Evolutionary conservation across 345 rosid genomes (phyloP).

Genomic region (Pugionium cornutum): DNA sequence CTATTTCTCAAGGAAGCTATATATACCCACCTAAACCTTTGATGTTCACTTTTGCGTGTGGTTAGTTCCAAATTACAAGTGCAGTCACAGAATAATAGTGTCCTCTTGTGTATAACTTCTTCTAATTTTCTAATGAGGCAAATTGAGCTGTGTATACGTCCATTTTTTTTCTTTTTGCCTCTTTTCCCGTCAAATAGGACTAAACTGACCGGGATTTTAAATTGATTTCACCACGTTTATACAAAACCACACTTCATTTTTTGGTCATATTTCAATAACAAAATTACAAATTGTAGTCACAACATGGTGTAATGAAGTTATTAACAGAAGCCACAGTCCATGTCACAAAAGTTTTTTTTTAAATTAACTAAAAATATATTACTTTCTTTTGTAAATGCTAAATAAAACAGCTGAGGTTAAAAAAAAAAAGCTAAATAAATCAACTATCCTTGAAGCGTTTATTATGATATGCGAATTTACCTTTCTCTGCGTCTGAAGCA

Average conservation of each 20-base stretch:
- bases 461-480: slow-evolving; percentile 16
- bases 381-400: no score
- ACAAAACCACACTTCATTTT: slow-evolving; percentile 1
- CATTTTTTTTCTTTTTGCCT: no score
- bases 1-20: slow-evolving; percentile 30
- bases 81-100: slow-evolving; percentile 18
- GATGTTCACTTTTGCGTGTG: slow-evolving; percentile 33
- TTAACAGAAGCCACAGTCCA: slow-evolving; percentile 2
- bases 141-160: no score
- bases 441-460: slow-evolving; percentile 10
- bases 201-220: no score
- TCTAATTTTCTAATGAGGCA: neutral
- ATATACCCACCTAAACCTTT: slow-evolving; percentile 38
- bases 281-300: slow-evolving; percentile 8
- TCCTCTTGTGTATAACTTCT: slow-evolving; percentile 25
- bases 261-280: neutral
- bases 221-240: neutral
- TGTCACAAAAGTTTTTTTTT: neutral
- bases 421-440: no score
- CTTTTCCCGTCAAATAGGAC: no score
- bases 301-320: slow-evolving; percentile 2
- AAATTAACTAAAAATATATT: neutral
- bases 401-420: no score
- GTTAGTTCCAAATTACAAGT: slow-evolving; percentile 14
- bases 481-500: slow-evolving; percentile 39